Evolutionary conservation across 192 early-diverging fungal genomes (phyloP).

Genomic region (Coemansia pectinata): DNA sequence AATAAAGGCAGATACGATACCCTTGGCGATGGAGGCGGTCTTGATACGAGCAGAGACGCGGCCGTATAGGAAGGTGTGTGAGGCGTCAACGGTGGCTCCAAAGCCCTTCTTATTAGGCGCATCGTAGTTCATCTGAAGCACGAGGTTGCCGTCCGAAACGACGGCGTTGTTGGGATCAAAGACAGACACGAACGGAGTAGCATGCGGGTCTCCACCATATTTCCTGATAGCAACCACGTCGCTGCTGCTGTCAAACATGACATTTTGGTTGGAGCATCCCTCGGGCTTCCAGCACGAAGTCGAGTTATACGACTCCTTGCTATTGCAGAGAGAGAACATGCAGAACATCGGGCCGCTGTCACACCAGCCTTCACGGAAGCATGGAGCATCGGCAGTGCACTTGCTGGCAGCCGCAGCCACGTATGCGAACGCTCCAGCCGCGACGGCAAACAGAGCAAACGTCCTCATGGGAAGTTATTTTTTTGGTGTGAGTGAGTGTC

Average conservation of each 20-base stretch:
- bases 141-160: slow-evolving; percentile 37
- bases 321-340: slow-evolving; percentile 47
- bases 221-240: slow-evolving; percentile 23
- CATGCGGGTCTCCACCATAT: slow-evolving; percentile 37
- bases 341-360: slow-evolving; percentile 46
- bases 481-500: not conserved
- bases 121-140: slow-evolving; percentile 42
- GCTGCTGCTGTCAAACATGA: slow-evolving; percentile 32
- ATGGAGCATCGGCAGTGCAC: slow-evolving; percentile 32
- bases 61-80: slow-evolving; percentile 60
- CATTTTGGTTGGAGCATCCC: slow-evolving; percentile 34
- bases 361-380: slow-evolving; percentile 54
- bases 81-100: slow-evolving; percentile 52
- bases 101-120: slow-evolving; percentile 56
- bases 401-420: slow-evolving; percentile 18
- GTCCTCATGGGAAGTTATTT: slow-evolving; percentile 12
- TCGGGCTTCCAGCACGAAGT: slow-evolving; percentile 51
- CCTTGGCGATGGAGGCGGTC: slow-evolving; percentile 55
- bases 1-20: slow-evolving; percentile 63
- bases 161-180: slow-evolving; percentile 46
- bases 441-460: slow-evolving; percentile 14
- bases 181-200: slow-evolving; percentile 47
- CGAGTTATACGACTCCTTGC: slow-evolving; percentile 35
- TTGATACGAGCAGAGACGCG: slow-evolving; percentile 64
- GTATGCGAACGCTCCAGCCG: slow-evolving; percentile 16